Evolutionary conservation across 345 rosid species (phyloP).

Genomic region (Capsella bursapastoris): DNA sequence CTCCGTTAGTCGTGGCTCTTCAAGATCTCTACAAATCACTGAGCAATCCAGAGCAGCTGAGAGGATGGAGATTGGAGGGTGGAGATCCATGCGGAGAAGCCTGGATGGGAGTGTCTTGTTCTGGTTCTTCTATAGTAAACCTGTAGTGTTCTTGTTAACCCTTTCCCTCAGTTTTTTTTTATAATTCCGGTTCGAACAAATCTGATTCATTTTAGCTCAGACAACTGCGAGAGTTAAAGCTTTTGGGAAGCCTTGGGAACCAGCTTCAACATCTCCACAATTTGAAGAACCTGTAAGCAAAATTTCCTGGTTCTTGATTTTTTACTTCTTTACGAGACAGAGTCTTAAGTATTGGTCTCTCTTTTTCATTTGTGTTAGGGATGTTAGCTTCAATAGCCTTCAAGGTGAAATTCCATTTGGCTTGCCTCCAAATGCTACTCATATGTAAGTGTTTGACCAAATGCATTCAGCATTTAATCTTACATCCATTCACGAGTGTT

Average conservation of each 20-base stretch:
- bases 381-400: constrained; percentile 72
- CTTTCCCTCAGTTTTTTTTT: constrained; percentile 19
- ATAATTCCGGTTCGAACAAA: neutral
- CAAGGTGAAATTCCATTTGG: constrained; percentile 73
- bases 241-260: constrained; percentile 70
- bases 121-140: constrained; percentile 65
- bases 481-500: constrained; percentile 8
- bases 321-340: neutral
- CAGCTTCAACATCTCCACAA: constrained; percentile 68
- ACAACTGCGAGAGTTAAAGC: constrained; percentile 60
- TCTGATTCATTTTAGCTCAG: constrained; percentile 47
- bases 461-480: constrained; percentile 8
- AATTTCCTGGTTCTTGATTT: constrained; percentile 22
- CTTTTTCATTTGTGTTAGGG: constrained; percentile 51
- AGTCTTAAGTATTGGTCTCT: constrained; percentile 2
- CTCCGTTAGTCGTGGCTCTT: constrained; percentile 64
- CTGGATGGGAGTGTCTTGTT: constrained; percentile 90
- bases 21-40: constrained; percentile 65
- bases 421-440: constrained; percentile 81
- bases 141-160: constrained; percentile 52
- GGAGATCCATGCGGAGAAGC: constrained; percentile 85
- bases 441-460: constrained; percentile 59
- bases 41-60: constrained; percentile 63
- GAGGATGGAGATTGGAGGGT: constrained; percentile 69
- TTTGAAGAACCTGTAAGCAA: constrained; percentile 74